Base-by-base conservation (phyloP, 2,329 filamentous ascomycete species). In the Aureobasidium sp. region DNA sequence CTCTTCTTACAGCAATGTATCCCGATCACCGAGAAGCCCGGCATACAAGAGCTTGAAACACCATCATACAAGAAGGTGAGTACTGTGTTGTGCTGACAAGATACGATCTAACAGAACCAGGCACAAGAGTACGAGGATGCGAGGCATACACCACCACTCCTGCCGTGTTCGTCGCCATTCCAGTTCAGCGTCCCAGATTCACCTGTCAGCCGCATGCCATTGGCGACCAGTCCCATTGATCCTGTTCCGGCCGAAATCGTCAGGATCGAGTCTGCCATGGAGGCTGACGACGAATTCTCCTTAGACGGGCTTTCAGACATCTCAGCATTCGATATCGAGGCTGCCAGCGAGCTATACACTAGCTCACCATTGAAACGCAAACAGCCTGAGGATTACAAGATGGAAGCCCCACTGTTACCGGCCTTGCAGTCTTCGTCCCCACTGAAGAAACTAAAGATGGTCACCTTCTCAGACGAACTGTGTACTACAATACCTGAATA, bases 351-450 rank as follows among this genome's bases (percentile, higher is more conserved):
- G 11, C 27, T 15, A 2, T 37, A 35, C 37, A 17, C 31, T 24
- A 33, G 11, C 39, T 37, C 47, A 3, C 40, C 48, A 12, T 19
- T 50, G 6, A 63, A 63, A 31, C 47, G 61, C 22, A 42, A 47
- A 27, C 35, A 33, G 6, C 29, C 47, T 14, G 61, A 63, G 17
- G 61, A 54, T 42, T 60, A 52, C 31, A 63, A 63, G 33, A 39
- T 52, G 5, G 61, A 63, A 31, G 27, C 44, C 17, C 61, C 61
- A 8, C 31, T 63, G 8, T 40, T 48, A 5, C 61, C 61, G 24
- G n/a, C 31, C 5, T 17, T 37, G 12, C 19, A 12, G 17, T 40
- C 35, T 2, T 27, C 48, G 33, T 60, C 61, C 5, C 61, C 61
- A n/a, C 7, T 40, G 35, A 63, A 63, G 54, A 60, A 48, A 54